phyloP scores from a whole-genome alignment of 192 early-diverging fungal species.

The Pilaira anomala region DNA sequence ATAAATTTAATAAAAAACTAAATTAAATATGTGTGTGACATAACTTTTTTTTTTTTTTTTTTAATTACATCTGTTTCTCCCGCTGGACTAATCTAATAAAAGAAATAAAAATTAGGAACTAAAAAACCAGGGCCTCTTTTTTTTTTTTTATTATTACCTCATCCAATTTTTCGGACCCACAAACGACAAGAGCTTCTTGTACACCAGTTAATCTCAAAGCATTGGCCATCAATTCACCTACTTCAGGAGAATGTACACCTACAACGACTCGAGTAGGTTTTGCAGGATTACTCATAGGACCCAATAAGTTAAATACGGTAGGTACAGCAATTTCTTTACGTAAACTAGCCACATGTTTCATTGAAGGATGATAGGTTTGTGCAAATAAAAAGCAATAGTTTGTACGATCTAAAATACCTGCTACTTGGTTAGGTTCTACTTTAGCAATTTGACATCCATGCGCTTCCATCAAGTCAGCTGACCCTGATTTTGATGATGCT shows the following conservation, averaged over 20 bases:
- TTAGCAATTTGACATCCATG: constrained; percentile 70
- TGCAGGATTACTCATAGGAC: constrained; percentile 90
- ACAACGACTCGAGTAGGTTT: constrained; percentile 77
- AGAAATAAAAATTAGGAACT: background rate
- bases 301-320: constrained; percentile 93
- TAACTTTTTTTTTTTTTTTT: background rate
- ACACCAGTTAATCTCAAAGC: constrained; percentile 77
- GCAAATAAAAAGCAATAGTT: constrained; percentile 93
- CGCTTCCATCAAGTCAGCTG: constrained; percentile 90
- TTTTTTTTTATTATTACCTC: constrained; percentile 51
- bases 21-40: background rate
- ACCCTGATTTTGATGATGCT: constrained; percentile 86
- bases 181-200: constrained; percentile 83
- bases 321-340: constrained; percentile 88
- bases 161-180: constrained; percentile 87
- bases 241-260: constrained; percentile 78
- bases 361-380: constrained; percentile 86
- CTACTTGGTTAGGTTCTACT: constrained; percentile 65
- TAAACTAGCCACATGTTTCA: constrained; percentile 71
- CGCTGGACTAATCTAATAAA: constrained; percentile 75
- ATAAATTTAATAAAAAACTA: background rate
- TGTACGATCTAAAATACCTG: constrained; percentile 54
- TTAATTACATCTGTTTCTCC: constrained; percentile 74
- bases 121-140: background rate
- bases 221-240: constrained; percentile 83